A percentile compares a stretch with the other conserved stretches of the same genome.
Evolutionary conservation across 805 yeast genomes (phyloP).

Genomic region (Saturnispora quitensis): DNA sequence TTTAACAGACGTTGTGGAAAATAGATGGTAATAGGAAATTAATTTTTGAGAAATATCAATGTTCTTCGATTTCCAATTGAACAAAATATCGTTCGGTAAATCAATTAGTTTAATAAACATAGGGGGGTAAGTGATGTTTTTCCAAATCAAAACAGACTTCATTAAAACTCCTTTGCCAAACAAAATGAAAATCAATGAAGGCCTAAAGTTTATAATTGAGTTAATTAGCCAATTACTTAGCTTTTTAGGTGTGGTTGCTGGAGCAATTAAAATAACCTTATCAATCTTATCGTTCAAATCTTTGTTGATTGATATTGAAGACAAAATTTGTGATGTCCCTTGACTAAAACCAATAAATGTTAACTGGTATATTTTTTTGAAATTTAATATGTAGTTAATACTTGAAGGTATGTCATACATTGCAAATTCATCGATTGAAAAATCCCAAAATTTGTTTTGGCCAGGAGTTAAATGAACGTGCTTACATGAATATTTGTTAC

Average conservation of each 20-base stretch:
- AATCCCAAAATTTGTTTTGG: slow-evolving; percentile 70
- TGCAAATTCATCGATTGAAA: slow-evolving; percentile 88
- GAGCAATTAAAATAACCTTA: slow-evolving; percentile 53
- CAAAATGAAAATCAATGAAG: slow-evolving; percentile 57
- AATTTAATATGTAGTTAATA: slow-evolving; percentile 59
- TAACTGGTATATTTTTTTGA: slow-evolving; percentile 37
- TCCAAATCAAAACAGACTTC: slow-evolving; percentile 61
- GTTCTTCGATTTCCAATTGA: slow-evolving; percentile 72
- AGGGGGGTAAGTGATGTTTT: slow-evolving; percentile 65
- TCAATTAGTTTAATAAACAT: slow-evolving; percentile 68
- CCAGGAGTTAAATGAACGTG: slow-evolving; percentile 39
- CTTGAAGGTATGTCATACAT: slow-evolving; percentile 82
- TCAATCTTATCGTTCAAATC: slow-evolving; percentile 49
- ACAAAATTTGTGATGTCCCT: slow-evolving; percentile 93
- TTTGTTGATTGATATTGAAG: slow-evolving; percentile 67
- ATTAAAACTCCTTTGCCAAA: slow-evolving; percentile 72
- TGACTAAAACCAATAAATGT: slow-evolving; percentile 88
- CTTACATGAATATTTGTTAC: slow-evolving; percentile 85
- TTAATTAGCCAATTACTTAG: slow-evolving; percentile 70
- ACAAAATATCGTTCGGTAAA: slow-evolving; percentile 52
- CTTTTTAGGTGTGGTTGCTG: slow-evolving; percentile 91
- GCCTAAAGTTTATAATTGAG: slow-evolving; percentile 67
- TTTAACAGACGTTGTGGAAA: slow-evolving; percentile 87
- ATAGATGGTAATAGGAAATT: slow-evolving; percentile 76
- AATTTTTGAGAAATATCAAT: slow-evolving; percentile 67